phyloP scores from a whole-genome alignment of 106 monocot genomes.

The Cymbidium sinense region DNA sequence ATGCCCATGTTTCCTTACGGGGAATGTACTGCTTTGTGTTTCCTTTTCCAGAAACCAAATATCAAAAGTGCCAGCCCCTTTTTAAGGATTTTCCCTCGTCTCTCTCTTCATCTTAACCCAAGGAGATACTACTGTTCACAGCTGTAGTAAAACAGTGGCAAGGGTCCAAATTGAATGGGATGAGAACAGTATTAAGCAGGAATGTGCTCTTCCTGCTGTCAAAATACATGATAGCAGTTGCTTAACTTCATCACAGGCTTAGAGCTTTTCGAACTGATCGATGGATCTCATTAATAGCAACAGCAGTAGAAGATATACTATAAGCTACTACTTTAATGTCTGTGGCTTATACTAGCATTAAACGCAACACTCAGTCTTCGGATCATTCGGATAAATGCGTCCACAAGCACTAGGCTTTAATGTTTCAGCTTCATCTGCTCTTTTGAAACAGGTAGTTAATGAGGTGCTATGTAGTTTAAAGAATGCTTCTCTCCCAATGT shows the following conservation, averaged over 20 bases:
- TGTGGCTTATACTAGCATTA: not conserved
- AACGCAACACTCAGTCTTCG: not conserved
- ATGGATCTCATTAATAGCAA: constrained; percentile 1
- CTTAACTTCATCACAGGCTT: not conserved
- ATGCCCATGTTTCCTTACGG: not conserved
- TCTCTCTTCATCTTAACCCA: not conserved
- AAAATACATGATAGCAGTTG: not conserved
- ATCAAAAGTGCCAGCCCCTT: not conserved
- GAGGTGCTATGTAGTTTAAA: not conserved
- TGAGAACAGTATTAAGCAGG: not conserved
- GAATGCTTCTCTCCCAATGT: too few relatives aligned
- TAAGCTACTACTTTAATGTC: not conserved
- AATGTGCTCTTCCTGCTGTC: not conserved
- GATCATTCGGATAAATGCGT: too few relatives aligned
- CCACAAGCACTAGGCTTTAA: too few relatives aligned
- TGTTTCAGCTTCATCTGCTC: not conserved
- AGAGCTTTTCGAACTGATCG: not conserved
- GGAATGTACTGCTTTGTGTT: not conserved
- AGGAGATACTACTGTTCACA: constrained; percentile 1
- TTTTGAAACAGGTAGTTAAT: not conserved
- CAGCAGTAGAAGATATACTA: not conserved
- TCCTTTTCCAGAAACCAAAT: not conserved
- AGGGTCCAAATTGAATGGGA: not conserved
- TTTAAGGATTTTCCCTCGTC: not conserved
- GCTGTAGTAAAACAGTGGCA: not conserved